phyloP scores from a whole-genome alignment of 2,329 filamentous ascomycete species.

The Fusarium luffae region DNA sequence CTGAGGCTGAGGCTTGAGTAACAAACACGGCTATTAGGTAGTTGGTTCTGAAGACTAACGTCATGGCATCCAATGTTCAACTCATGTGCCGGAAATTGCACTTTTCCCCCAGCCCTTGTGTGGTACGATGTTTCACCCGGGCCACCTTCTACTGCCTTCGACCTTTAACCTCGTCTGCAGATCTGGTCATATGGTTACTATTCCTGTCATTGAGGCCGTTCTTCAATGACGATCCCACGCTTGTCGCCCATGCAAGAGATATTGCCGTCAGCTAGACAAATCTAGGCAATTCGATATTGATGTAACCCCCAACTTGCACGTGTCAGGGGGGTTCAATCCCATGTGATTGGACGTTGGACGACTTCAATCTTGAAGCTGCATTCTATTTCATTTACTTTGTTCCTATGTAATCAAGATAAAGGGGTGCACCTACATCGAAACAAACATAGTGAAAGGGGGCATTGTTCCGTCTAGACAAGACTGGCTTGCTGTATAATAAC shows the following conservation, averaged over 20 bases:
- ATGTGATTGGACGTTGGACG: slow-evolving; percentile 9
- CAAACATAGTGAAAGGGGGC: background rate
- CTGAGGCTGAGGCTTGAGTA: background rate
- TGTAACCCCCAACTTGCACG: slow-evolving; percentile 3
- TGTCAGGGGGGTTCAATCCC: slow-evolving; percentile 4
- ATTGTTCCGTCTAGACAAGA: background rate
- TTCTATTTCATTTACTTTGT: background rate
- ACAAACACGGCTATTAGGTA: background rate
- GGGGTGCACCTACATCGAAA: background rate
- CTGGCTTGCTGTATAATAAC: background rate
- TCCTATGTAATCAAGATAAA: background rate
- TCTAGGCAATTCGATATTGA: slow-evolving; percentile 19
- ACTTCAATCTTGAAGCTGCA: slow-evolving; percentile 7
- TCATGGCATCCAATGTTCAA: background rate
- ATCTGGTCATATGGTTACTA: background rate
- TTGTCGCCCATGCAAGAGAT: background rate
- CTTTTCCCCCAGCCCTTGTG: background rate
- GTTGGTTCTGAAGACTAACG: background rate
- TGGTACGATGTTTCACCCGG: background rate
- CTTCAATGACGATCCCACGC: slow-evolving; percentile 7
- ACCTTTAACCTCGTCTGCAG: background rate
- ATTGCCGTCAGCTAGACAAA: slow-evolving; percentile 11
- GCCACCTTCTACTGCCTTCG: background rate
- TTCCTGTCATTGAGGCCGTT: slow-evolving; percentile 1
- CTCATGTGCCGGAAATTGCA: background rate